These are phyloP conservation scores for Phytophthora kernoviae DNA, from an alignment of 352 stramenopile genomes.

Conservation along the genomic window DNA sequence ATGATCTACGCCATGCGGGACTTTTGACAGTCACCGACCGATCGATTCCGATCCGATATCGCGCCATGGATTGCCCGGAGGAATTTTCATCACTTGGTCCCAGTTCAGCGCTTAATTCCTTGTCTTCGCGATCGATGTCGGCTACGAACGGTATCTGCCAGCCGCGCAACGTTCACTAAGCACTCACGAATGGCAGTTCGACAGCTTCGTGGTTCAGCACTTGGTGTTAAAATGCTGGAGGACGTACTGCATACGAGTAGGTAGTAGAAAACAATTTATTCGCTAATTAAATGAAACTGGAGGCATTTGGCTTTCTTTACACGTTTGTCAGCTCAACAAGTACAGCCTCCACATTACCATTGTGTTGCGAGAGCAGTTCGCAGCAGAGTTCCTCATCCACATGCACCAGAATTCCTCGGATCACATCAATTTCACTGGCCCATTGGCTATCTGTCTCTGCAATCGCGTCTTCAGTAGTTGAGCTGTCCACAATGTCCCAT, in stretches of 20 bases:
- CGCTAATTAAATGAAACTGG: conserved; percentile 16
- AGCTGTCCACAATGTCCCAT: conserved; percentile 53
- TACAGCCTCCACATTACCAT: conserved; percentile 60
- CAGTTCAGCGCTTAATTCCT: no score
- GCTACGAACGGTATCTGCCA: no score
- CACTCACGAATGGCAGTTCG: no score
- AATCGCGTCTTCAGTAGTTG: conserved; percentile 27
- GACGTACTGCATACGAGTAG: neutral
- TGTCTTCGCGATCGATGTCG: no score
- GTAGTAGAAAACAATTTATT: conserved; percentile 30
- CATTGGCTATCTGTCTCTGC: conserved; percentile 41
- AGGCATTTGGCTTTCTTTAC: conserved; percentile 30
- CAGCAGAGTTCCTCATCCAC: conserved; percentile 48
- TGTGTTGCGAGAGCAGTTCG: conserved; percentile 55
- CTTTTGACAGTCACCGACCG: no score
- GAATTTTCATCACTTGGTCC: no score
- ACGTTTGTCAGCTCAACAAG: conserved; percentile 68
- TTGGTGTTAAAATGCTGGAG: neutral
- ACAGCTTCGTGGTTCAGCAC: neutral
- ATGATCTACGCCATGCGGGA: no score
- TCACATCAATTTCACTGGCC: conserved; percentile 44
- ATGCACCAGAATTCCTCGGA: conserved; percentile 63
- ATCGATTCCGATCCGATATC: no score
- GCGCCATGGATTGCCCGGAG: no score
- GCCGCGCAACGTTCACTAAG: no score